Percentiles rank a stretch among this genome's conserved stretches.
phyloP scores from a whole-genome alignment of 2,329 filamentous ascomycete species.

The Macrophomina pseudophaseolina region DNA sequence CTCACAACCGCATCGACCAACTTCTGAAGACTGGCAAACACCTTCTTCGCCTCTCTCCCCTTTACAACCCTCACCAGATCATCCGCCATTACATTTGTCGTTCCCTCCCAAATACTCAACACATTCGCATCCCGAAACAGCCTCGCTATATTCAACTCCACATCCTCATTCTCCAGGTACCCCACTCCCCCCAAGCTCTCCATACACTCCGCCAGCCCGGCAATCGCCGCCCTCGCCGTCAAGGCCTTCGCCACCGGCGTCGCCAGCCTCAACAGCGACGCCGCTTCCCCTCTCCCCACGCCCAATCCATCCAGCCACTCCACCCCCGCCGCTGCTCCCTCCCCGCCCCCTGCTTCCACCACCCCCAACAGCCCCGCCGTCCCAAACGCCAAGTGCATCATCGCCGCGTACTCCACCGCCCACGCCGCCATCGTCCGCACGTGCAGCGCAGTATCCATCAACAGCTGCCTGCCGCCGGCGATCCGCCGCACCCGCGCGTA shows the following conservation, averaged over 20 bases:
- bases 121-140: slow-evolving; percentile 70
- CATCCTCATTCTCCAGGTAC: slow-evolving; percentile 67
- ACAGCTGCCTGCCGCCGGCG: slow-evolving; percentile 49
- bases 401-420: slow-evolving; percentile 61
- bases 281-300: slow-evolving; percentile 31
- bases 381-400: slow-evolving; percentile 63
- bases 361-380: slow-evolving; percentile 61
- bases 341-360: slow-evolving; percentile 51
- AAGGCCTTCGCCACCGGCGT: slow-evolving; percentile 67
- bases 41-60: slow-evolving; percentile 34
- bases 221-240: slow-evolving; percentile 57
- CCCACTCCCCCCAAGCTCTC: slow-evolving; percentile 70
- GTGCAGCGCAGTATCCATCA: slow-evolving; percentile 62
- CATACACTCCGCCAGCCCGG: slow-evolving; percentile 63
- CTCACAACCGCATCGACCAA: background rate
- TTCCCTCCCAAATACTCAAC: slow-evolving; percentile 73
- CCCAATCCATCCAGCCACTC: slow-evolving; percentile 8
- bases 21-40: background rate
- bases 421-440: slow-evolving; percentile 63
- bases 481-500: slow-evolving; percentile 61
- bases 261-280: slow-evolving; percentile 60
- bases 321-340: slow-evolving; percentile 31
- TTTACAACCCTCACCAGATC: slow-evolving; percentile 55
- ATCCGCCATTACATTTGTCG: slow-evolving; percentile 70
- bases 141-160: slow-evolving; percentile 69